phyloP scores from a whole-genome alignment of 2,329 filamentous ascomycete genomes.

The Fonsecaea monophora region DNA sequence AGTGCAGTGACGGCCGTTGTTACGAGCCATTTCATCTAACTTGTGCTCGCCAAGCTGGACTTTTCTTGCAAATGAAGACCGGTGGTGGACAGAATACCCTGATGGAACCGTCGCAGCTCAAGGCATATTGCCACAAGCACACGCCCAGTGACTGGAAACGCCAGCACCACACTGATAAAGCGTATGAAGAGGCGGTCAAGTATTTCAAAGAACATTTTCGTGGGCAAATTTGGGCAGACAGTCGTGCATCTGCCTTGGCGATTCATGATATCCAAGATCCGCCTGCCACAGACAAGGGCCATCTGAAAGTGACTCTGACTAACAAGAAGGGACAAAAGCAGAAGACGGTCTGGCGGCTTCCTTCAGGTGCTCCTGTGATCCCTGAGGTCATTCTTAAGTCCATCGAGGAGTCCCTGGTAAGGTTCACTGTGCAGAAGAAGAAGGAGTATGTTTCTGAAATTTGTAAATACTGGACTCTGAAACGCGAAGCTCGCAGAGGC shows the following conservation, averaged over 20 bases:
- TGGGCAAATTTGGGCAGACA: constrained; percentile 89
- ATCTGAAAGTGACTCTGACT: constrained; percentile 61
- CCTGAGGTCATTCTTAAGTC: constrained; percentile 85
- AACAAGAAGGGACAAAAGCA: constrained; percentile 62
- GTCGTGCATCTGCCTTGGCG: constrained; percentile 79
- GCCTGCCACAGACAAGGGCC: constrained; percentile 57
- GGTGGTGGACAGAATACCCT: constrained; percentile 78
- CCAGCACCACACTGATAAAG: constrained; percentile 81
- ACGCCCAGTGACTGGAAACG: constrained; percentile 86
- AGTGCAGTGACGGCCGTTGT: constrained; percentile 96
- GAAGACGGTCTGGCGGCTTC: constrained; percentile 86
- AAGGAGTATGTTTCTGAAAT: constrained; percentile 86
- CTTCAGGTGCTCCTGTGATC: constrained; percentile 92
- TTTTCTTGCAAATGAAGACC: constrained; percentile 97
- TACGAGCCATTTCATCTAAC: constrained; percentile 98
- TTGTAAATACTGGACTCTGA: constrained; percentile 97
- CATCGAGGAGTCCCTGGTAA: constrained; percentile 80
- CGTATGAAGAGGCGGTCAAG: constrained; percentile 80
- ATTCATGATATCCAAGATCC: constrained; percentile 71
- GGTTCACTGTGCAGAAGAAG: constrained; percentile 82
- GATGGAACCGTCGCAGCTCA: constrained; percentile 81
- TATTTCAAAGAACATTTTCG: constrained; percentile 92
- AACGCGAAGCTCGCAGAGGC: constrained; percentile 88
- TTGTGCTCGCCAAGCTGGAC: constrained; percentile 82
- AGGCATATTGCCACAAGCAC: constrained; percentile 96